Conservation (phyloP, 192 early-diverging fungal species). For the Funneliformis geosporum region DNA sequence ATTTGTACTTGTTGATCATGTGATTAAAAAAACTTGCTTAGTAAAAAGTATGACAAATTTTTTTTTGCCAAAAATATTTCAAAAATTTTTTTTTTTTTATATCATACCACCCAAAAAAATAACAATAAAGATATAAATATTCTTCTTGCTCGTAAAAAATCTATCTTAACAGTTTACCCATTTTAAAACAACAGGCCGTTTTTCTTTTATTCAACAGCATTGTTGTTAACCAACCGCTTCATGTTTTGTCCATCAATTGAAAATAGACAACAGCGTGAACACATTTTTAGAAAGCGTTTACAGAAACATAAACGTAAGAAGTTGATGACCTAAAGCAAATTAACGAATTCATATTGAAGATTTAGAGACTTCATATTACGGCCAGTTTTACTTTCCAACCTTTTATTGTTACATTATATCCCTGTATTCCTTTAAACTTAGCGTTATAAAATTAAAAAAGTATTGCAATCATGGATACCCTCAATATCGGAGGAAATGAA, state of each 20-base stretch:
- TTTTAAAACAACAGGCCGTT: neutral
- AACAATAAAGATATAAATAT: neutral
- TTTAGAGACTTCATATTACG: neutral
- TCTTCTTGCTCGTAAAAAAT: neutral
- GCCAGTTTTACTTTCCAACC: neutral
- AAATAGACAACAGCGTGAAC: conserved; percentile 13
- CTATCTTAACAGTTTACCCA: neutral
- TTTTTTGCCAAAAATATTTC: no score
- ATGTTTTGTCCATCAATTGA: conserved; percentile 28
- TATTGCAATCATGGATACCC: conserved; percentile 60
- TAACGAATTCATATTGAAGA: neutral
- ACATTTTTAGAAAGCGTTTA: conserved; percentile 19
- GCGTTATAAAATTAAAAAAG: conserved; percentile 3
- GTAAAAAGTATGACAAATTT: no score
- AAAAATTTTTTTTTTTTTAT: no score
- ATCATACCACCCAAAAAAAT: neutral
- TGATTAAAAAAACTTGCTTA: no score
- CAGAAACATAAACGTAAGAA: conserved; percentile 25
- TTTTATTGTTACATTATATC: neutral
- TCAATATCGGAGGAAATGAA: conserved; percentile 89
- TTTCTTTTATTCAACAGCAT: neutral
- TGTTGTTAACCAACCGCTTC: conserved; percentile 25
- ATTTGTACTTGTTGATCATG: no score
- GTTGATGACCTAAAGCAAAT: conserved; percentile 2
- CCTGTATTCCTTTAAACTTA: neutral